Base-by-base conservation (phyloP, 495 filamentous ascomycete species). In the Penicillium atrosanguineum region DNA sequence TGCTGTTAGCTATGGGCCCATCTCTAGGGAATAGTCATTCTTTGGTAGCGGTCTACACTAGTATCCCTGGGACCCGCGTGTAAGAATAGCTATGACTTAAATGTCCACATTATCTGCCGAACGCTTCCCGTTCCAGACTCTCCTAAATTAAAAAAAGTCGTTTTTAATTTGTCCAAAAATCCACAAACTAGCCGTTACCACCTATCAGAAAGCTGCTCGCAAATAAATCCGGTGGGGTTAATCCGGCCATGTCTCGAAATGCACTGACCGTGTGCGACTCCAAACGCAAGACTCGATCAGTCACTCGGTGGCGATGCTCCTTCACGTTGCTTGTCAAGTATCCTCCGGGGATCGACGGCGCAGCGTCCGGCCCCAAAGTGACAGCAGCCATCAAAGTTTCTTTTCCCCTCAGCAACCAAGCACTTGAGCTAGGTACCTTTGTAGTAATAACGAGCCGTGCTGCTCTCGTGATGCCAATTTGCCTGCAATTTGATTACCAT, bases 261-360 rank as follows among this genome's bases (percentile, higher is more conserved):
- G 61, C 61, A 67, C 55, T 62, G 61, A 56, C 64, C 56, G 61
- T 64, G 63, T 66, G 61, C 61, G 26, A 53, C 19, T 20, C 57
- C 47, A 45, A 56, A 55, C 51, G 41, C 53, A 45, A 29, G 46
- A 56, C 55, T 55, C 51, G 61, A 64, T 59, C 61, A 56, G 46
- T 61, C 61, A 59, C 53, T 40, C 28, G 15, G 29, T 41, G 23
- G 42, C 31, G 41, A 31, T 28, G 25, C 31, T 40, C 20, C 20
- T 42, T 46, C 42, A 52, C 50, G 42, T 52, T 46, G 38, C 50
- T 48, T 65, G 58, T 66, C 62, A 61, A 39, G 29, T 62, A 59
- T 61, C 53, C 45, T 59, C 53, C 53, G 59, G 51, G 45, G 69
- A 69, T 72, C 69, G 65, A 69, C 69, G 55, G 46, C 63, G 63